Evolutionary conservation across 345 rosid genomes (phyloP), one percentile per base, ranked within the genome.

Genomic region (Linum usitatissimum): DNA sequence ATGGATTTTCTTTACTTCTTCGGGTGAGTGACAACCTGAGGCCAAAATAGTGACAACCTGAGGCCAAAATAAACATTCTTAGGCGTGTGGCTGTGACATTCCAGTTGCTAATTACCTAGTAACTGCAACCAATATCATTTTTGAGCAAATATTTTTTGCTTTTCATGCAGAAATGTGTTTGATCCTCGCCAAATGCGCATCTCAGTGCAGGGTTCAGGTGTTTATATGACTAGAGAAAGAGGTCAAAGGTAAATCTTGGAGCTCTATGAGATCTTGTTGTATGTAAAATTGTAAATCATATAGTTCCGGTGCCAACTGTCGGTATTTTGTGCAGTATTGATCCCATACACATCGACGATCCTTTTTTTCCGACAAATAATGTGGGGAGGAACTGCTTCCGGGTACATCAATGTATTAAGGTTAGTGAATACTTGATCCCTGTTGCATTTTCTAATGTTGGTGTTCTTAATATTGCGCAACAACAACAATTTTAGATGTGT

Each of bases 331-430:
- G 79, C 59, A 91, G 96, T 72, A 88, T 91, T 54, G 96, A 91
- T 80, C 98, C 98, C 40, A 78, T 92, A 79, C 95, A 92, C 84
- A 81, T 89, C 18, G 98, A 92, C 51, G 96, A 92, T 70, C 98
- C 96, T 53, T 90, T 87, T 75, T 92, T 85, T 68, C 96, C 95
- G 68, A 76, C 84, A 65, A 92, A 92, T 76, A 89, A 92, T 70
- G 88, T 92, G 45, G 98, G 98, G 76, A 84, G 98, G 81, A 92
- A 92, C 78, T 92, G 98, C 77, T 92, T 92, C 60, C 85, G 98
- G 15, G 85, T 92, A 81, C 98, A 92, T 81, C 98, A 92, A 68
- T 92, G 98, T 71, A 92, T 89, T 66, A 92, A 92, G 93, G 98
- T 84, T 54, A 69, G 83, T 40, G 31, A 64, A 18, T 38, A 15